Evolutionary conservation across 2,329 filamentous ascomycete species (phyloP), one percentile per base, ranked within the genome.

Genomic region (Triangularia verruculosa): DNA sequence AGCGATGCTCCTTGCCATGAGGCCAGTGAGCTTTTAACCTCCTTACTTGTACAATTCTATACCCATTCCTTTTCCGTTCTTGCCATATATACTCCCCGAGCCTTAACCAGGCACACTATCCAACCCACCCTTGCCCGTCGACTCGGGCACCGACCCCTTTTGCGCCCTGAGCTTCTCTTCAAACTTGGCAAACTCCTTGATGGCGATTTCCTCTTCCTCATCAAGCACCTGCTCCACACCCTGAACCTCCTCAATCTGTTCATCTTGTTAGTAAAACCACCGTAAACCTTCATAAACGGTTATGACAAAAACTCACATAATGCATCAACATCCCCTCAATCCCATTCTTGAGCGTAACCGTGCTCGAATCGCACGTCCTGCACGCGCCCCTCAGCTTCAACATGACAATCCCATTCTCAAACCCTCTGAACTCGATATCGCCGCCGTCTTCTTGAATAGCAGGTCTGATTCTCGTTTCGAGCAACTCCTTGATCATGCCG

Each of bases 321-420:
- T 94, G 92, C 92, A 97, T 97, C 75, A 98, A 77, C 95, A 99
- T 98, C 69, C 91, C 92, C 83, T 99, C 95, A 70, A 99, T 99
- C 6, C 95, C 95, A 75, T 96, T 98, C 83, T 96, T 97, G 69
- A 99, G 78, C 28, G 95, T 99, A 34, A 97, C 93, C 0, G 95
- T 98, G 75, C 93, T 97, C 54, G 92, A 96, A 76, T 98, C 95
- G 76, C 95, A 99, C 20, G 94, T 98, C 69, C 95, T 84, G 78
- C 95, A 99, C 20, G 95, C 95, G 15, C 95, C 95, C 57, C 94
- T 84, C 71, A 99, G 78, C 83, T 97, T 97, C 72, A 97, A 75
- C 71, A 87, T 75, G n/a, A 97, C 95, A 67, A 89, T 85, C 0
- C 95, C 95, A 70, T 92, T 85, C 69, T 93, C 85, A 72, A 98